Base-by-base conservation (phyloP, 139 green algal species). In the Spirogloea muscicola region DNA sequence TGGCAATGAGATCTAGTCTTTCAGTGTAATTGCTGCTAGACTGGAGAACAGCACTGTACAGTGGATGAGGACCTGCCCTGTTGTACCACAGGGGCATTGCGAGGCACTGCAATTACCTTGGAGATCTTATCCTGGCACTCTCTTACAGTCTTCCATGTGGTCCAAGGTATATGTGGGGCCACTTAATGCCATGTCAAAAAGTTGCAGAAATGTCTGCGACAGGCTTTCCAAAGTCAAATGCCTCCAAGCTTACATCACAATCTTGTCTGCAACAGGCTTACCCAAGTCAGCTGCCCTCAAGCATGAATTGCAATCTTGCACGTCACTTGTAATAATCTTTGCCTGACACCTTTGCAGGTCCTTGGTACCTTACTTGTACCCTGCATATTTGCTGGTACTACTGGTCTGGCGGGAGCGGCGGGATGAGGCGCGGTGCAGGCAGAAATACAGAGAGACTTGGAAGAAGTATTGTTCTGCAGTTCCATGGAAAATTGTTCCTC, bases 361-460 rank as follows among this genome's bases (percentile, higher is more conserved):
- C 16, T 6, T 71, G 16, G 16, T 75, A 4, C 75, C 75, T 1
- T 99, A 97, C 77, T 96, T 98, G 64, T 99, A 99, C 83, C 91
- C 88, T 68, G 87, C 93, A 18, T 99, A 99, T 82, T 96, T 99
- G 81, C 87, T 80, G 0, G 68, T 84, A 0, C 82, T 98, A 63
- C 79, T 97, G n/a, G 41, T 89, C 69, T 42, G 79, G 25, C 44
- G 83, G 9, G 82, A 84, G 38, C 18, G 70, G 38, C 84, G 94
- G 0, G 94, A 99, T 72, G 91, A 94, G 52, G 68, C 89, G 46
- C 77, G 87, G 3, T 99, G 95, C 84, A 67, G 86, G 27, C 6
- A 72, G 4, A 99, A 99, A 84, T 99, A 99, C 76, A 90, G 90
- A 1, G 83, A 79, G 52, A 94, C 97, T 65, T 99, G 95, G 94